phyloP scores from a whole-genome alignment of 345 rosid species.

The Heritiera littoralis region DNA sequence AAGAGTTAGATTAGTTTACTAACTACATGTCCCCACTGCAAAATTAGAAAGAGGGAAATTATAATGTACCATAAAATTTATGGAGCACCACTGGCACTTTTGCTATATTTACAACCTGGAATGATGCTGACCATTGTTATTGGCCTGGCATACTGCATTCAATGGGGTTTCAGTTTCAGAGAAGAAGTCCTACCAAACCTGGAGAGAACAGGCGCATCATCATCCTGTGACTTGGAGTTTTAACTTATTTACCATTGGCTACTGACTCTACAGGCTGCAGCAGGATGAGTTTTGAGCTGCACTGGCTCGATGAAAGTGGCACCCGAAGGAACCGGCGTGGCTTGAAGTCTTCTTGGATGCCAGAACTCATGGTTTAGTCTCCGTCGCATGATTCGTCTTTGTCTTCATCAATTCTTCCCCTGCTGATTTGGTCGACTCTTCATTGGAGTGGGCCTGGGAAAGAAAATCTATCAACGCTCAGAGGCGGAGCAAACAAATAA shows the following conservation, averaged over 20 bases:
- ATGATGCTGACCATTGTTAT: not conserved
- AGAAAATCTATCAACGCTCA: not conserved
- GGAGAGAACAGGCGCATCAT: not conserved
- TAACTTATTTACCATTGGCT: not conserved
- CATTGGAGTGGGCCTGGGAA: not conserved
- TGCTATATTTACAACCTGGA: slow-evolving; percentile 15
- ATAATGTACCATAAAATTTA: not conserved
- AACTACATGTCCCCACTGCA: not conserved
- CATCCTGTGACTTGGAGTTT: not conserved
- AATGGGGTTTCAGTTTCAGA: not conserved
- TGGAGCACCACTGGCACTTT: not conserved
- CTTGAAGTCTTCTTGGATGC: slow-evolving; percentile 22
- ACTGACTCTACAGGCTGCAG: not conserved
- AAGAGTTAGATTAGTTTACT: not conserved
- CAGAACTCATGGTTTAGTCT: not conserved
- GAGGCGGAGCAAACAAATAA: not conserved
- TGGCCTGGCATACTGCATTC: not conserved
- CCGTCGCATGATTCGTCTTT: not conserved
- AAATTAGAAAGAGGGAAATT: not conserved
- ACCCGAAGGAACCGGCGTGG: slow-evolving; percentile 38
- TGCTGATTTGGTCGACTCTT: not conserved
- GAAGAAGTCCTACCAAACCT: slow-evolving; percentile 15
- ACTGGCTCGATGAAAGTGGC: slow-evolving; percentile 32
- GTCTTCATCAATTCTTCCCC: slow-evolving; percentile 9
- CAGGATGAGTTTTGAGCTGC: slow-evolving; percentile 6